Base-by-base conservation (phyloP, 1,139 yeast genomes). In the Suhomyces guaymorum region DNA sequence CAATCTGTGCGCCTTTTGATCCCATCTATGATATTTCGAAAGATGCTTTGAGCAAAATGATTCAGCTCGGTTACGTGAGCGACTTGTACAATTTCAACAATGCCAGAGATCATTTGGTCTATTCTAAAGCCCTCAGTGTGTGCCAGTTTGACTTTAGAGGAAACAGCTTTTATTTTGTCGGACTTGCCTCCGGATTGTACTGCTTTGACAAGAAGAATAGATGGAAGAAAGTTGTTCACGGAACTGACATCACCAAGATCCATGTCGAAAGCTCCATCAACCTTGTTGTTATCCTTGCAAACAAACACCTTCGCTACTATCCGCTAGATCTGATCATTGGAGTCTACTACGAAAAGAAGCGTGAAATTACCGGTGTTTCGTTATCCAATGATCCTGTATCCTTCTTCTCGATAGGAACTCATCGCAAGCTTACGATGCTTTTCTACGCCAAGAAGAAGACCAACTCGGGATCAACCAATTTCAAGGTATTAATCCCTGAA, bases 171-270 rank as follows among this genome's bases (percentile, higher is more conserved):
- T 54, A 48, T 30, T 52, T 69, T 10, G 50, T 68, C 16, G 74
- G 75, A 2, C 55, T 67, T 11, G 47, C 54, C 2, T 35, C 59
- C 1, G 74, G 74, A 2, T 62, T 79, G 4, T 69, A 71, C 25
- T 70, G 80, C 42, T 66, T 78, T 11, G 75, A 74, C 29, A 61
- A 67, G 43, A 65, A 70, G 34, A 65, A 66, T 29, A 62, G 67
- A 12, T 86, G 95, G 94, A 73, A 66, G 37, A 69, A 77, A 39
- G 74, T 88, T 6, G 57, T 85, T 23, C 72, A 74, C 43, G 59
- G 80, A 14, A 38, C 61, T 6, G 75, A 73, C 33, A 78, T 85
- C 12, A 67, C 75, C n/a, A 82, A 80, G 48, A 61, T 90, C 27
- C 73, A 75, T 15, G 80, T 82, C 5, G 63, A 85, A 26, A 73